Percentiles rank a stretch among this genome's conserved stretches.
Conservation (phyloP, 2,329 filamentous ascomycete species). For the Aaosphaeria pasadenensis region DNA sequence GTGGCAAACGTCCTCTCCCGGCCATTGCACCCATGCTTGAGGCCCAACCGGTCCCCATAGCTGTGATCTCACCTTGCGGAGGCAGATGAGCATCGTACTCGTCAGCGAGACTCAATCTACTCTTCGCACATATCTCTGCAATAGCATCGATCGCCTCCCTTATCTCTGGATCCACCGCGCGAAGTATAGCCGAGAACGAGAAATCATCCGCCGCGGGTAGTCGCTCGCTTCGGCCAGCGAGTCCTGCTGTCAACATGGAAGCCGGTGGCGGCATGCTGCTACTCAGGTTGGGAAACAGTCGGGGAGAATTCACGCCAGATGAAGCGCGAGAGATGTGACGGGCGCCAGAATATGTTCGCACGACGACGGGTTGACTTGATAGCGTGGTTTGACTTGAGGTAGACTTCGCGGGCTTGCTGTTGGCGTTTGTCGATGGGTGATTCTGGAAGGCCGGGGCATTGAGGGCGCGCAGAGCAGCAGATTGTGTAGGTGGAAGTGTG, state of each 20-base stretch:
- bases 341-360: slow-evolving; percentile 40
- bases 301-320: slow-evolving; percentile 30
- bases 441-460: slow-evolving; percentile 36
- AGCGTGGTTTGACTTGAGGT: slow-evolving; percentile 37
- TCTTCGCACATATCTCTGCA: slow-evolving; percentile 61
- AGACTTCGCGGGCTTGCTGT: slow-evolving; percentile 35
- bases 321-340: slow-evolving; percentile 31
- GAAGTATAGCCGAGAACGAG: slow-evolving; percentile 55
- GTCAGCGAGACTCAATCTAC: slow-evolving; percentile 59
- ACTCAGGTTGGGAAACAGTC: slow-evolving; percentile 28
- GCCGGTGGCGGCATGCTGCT: slow-evolving; percentile 15
- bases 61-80: slow-evolving; percentile 56
- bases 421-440: slow-evolving; percentile 21
- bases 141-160: slow-evolving; percentile 58
- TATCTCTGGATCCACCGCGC: slow-evolving; percentile 58
- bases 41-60: slow-evolving; percentile 22
- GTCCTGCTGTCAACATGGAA: slow-evolving; percentile 28
- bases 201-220: slow-evolving; percentile 52
- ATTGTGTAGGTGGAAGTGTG: slow-evolving; percentile 35
- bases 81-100: slow-evolving; percentile 62
- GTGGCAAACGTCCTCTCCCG: slow-evolving; percentile 28
- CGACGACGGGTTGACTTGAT: slow-evolving; percentile 44
- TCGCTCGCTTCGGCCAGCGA: slow-evolving; percentile 23
- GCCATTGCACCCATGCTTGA: slow-evolving; percentile 25
- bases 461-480: slow-evolving; percentile 36